Conservation (phyloP, 2,329 filamentous ascomycete species). For the Hypomyces rosellus region DNA sequence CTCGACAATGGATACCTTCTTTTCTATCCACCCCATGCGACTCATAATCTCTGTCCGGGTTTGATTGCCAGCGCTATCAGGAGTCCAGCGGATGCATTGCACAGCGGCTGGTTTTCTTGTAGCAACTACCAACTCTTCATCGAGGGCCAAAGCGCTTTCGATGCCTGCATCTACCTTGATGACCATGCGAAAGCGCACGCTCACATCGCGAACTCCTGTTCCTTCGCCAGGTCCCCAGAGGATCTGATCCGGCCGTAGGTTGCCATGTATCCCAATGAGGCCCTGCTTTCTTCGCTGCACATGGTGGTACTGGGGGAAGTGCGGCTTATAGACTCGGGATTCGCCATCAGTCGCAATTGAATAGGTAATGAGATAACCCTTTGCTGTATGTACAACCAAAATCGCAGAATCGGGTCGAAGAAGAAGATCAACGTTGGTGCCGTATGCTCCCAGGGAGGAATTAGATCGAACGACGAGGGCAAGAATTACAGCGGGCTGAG, state of each 20-base stretch:
- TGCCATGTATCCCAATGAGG: slow-evolving; percentile 51
- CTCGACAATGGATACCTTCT: slow-evolving; percentile 67
- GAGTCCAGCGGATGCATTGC: slow-evolving; percentile 92
- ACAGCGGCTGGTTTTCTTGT: slow-evolving; percentile 89
- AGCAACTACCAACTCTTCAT: slow-evolving; percentile 87
- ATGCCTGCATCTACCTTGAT: slow-evolving; percentile 98
- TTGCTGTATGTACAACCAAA: slow-evolving; percentile 78
- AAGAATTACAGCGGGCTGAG: slow-evolving; percentile 78
- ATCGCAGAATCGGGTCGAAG: slow-evolving; percentile 89
- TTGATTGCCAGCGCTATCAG: slow-evolving; percentile 73
- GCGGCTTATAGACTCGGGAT: slow-evolving; percentile 76
- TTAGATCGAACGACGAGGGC: slow-evolving; percentile 78
- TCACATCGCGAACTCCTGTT: slow-evolving; percentile 75
- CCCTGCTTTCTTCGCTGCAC: slow-evolving; percentile 56
- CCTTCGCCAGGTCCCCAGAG: slow-evolving; percentile 76
- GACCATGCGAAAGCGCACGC: slow-evolving; percentile 90
- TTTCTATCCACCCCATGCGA: slow-evolving; percentile 78
- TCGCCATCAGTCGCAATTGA: slow-evolving; percentile 79
- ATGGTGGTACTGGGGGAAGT: slow-evolving; percentile 64
- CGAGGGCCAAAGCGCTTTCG: slow-evolving; percentile 75
- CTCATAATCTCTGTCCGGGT: slow-evolving; percentile 86
- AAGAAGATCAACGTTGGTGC: slow-evolving; percentile 75
- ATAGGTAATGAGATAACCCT: slow-evolving; percentile 90
- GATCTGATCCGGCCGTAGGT: slow-evolving; percentile 53
- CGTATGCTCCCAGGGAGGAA: slow-evolving; percentile 74